Conservation (phyloP, 1,139 yeast genomes). For the Pichia sp. region DNA sequence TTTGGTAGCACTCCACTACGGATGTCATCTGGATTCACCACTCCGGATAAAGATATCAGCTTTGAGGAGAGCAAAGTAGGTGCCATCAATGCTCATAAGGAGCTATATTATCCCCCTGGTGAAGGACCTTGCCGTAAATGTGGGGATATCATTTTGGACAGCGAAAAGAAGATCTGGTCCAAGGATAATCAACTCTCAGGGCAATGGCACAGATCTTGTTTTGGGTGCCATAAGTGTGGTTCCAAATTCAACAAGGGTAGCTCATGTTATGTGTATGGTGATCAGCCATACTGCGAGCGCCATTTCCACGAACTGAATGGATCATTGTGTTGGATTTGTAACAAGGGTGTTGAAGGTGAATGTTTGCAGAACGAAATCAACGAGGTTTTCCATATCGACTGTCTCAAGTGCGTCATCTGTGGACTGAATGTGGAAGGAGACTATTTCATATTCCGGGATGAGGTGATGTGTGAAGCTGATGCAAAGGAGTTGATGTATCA, state of each 20-base stretch:
- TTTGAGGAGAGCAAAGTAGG: neutral
- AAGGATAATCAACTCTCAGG: constrained; percentile 81
- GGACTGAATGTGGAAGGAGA: constrained; percentile 44
- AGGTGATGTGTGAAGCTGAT: constrained; percentile 47
- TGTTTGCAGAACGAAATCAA: constrained; percentile 73
- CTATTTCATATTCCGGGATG: constrained; percentile 50
- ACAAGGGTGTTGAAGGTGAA: constrained; percentile 79
- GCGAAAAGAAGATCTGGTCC: constrained; percentile 63
- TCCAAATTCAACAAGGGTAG: constrained; percentile 52
- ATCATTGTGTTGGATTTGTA: constrained; percentile 69
- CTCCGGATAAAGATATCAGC: constrained; percentile 9
- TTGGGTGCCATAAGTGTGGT: constrained; percentile 64
- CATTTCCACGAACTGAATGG: constrained; percentile 79
- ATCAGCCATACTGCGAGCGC: constrained; percentile 72
- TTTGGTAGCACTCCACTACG: neutral
- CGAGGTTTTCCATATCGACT: constrained; percentile 63
- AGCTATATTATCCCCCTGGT: constrained; percentile 48
- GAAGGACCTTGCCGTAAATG: constrained; percentile 75
- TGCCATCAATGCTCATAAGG: neutral
- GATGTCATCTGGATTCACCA: constrained; percentile 8
- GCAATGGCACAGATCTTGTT: constrained; percentile 90
- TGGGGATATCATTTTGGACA: constrained; percentile 35
- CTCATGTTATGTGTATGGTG: constrained; percentile 75
- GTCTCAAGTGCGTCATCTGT: constrained; percentile 59
- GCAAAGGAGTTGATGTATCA: constrained; percentile 22